Evolutionary conservation across 2,329 filamentous ascomycete species (phyloP), one percentile per base, ranked within the genome.

Genomic region (Lecanoromycetidae sp.): DNA sequence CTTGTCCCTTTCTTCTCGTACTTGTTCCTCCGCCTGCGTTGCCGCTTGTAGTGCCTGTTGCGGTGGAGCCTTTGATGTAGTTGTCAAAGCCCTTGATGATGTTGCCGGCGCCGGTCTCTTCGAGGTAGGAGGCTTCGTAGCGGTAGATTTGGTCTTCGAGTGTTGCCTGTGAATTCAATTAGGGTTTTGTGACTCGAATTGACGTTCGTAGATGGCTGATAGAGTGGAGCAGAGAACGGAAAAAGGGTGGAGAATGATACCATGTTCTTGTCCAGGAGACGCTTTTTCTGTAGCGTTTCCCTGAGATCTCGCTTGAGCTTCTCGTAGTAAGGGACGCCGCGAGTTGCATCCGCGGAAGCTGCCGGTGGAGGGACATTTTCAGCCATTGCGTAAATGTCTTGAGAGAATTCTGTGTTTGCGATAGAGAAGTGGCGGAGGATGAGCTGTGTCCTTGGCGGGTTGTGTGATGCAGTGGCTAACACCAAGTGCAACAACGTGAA

Each of bases 61-160:
- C 76, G 7, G 77, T 75, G 15, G 75, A 76, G 46, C 86, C 88
- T 66, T 98, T 98, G 71, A 94, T 93, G 68, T 96, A 98, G 62
- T 87, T 93, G 64, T 98, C 91, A 64, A 98, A 98, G 19, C 91
- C 91, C 40, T 85, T 87, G 63, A 98, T 90, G 61, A 98, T 96
- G 68, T 98, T 98, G 36, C 91, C 91, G 17, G 77, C 76, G 57
- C 74, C 79, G 4, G 87, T 93, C 58, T 87, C 87, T 63, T 96
- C 90, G 43, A 98, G 79, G 63, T 98, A 98, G 15, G 81, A 75
- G 49, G 81, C 79, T 64, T 98, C 91, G 59, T 86, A 82, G 54
- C 82, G 79, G 61, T 76, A 80, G 57, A 98, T 96, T 54, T 77
- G 75, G 41, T 94, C 85, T 69, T 98, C 91, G 49, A 80, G 65